A percentile compares a stretch with the other conserved stretches of the same genome.
These are phyloP conservation scores for Kalmusia sp. DNA, from an alignment of 2,329 filamentous ascomycete species.

Conservation along the genomic window DNA sequence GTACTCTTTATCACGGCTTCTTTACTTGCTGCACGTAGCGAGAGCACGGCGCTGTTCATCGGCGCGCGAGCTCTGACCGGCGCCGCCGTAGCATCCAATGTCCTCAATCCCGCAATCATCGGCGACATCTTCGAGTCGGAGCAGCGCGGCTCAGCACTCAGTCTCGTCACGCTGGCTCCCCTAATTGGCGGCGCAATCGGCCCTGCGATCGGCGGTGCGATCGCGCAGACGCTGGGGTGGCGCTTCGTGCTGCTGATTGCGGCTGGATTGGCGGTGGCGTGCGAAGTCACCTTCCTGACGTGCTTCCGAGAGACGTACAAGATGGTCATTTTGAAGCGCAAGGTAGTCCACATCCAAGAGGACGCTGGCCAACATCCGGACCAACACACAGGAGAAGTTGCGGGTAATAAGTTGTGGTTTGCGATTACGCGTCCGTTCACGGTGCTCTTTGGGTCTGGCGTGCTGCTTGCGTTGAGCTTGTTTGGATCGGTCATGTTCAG, in stretches of 20 bases:
- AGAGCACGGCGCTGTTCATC: constrained; percentile 50
- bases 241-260: constrained; percentile 60
- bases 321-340: constrained; percentile 57
- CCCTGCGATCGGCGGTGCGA: constrained; percentile 62
- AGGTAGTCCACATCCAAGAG: constrained; percentile 27
- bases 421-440: constrained; percentile 51
- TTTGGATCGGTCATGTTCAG: constrained; percentile 53
- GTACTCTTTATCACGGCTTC: constrained; percentile 54
- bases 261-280: constrained; percentile 55
- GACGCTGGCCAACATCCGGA: constrained; percentile 16
- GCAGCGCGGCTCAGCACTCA: constrained; percentile 65
- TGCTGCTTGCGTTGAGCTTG: constrained; percentile 61
- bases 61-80: constrained; percentile 53
- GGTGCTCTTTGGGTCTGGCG: constrained; percentile 57
- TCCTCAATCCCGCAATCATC: constrained; percentile 68
- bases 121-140: constrained; percentile 68
- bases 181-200: constrained; percentile 65
- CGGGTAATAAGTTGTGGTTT: constrained; percentile 39
- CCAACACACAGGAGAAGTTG: constrained; percentile 18
- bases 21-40: constrained; percentile 47
- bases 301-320: constrained; percentile 68
- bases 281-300: constrained; percentile 59
- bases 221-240: constrained; percentile 65
- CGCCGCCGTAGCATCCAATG: constrained; percentile 56
- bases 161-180: constrained; percentile 63